A percentile compares a stretch with the other conserved stretches of the same genome.
These are phyloP conservation scores for Avena sativa DNA, from an alignment of 176 grass and related monocot genomes.

Conservation along the genomic window DNA sequence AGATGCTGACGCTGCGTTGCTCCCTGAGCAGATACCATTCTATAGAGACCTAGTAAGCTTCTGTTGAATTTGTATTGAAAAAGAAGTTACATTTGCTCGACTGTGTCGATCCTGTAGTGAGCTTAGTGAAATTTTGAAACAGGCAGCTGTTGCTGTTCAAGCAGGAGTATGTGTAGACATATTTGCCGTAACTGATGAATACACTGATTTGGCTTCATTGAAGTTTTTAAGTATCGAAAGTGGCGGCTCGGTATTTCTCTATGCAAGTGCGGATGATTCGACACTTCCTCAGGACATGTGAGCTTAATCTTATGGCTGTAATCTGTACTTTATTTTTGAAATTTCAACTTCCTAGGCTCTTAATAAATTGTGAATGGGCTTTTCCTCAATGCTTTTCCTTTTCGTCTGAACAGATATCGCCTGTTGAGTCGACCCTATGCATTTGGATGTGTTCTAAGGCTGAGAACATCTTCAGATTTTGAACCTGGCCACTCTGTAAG, in stretches of 20 bases:
- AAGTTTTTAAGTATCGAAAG: constrained; percentile 98
- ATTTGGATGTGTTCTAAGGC: constrained; percentile 92
- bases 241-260: constrained; percentile 95
- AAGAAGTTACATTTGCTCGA: constrained; percentile 5
- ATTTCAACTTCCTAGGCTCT: not conserved
- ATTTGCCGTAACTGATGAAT: constrained; percentile 95
- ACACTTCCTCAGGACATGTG: constrained; percentile 98
- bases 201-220: constrained; percentile 94
- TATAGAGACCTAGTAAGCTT: constrained; percentile 91
- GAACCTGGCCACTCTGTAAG: constrained; percentile 81
- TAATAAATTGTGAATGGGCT: constrained; percentile 21
- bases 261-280: constrained; percentile 84
- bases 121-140: constrained; percentile 48
- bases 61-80: constrained; percentile 11
- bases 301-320: constrained; percentile 41
- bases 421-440: constrained; percentile 98
- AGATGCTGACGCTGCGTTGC: constrained; percentile 81
- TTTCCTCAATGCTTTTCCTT: not conserved
- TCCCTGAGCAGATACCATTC: constrained; percentile 93
- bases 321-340: constrained; percentile 31
- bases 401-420: constrained; percentile 65
- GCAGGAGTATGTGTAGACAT: constrained; percentile 93
- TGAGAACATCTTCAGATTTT: constrained; percentile 98
- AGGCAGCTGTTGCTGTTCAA: constrained; percentile 97
- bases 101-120: constrained; percentile 12